phyloP scores from a whole-genome alignment of 2,329 filamentous ascomycete species.

The Diatrype stigma region DNA sequence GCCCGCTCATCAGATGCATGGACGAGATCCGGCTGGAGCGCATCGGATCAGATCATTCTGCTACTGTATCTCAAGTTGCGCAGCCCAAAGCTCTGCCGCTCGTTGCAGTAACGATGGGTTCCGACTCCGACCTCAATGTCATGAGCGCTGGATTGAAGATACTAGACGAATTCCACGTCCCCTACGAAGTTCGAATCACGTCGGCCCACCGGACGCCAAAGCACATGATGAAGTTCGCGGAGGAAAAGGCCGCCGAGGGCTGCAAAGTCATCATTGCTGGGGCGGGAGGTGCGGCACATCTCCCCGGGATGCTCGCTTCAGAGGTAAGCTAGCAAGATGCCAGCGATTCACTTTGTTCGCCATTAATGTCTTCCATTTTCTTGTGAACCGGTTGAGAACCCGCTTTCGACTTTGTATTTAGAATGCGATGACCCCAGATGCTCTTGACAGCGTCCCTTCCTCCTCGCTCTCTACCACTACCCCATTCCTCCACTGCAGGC shows the following conservation, averaged over 20 bases:
- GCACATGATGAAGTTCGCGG: conserved; percentile 65
- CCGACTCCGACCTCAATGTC: conserved; percentile 69
- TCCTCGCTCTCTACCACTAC: not conserved
- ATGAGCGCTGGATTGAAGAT: conserved; percentile 63
- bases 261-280: conserved; percentile 73
- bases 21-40: conserved; percentile 56
- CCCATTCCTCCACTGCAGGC: conserved; percentile 15
- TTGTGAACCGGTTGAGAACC: not conserved
- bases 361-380: no score
- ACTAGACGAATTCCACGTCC: conserved; percentile 65
- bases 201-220: conserved; percentile 73
- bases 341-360: no score
- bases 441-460: not conserved
- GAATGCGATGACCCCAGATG: no score
- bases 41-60: conserved; percentile 31
- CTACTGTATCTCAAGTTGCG: conserved; percentile 31
- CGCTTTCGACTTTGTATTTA: not conserved
- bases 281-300: conserved; percentile 68
- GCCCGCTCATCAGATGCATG: conserved; percentile 64
- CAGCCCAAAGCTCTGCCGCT: conserved; percentile 42
- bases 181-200: conserved; percentile 70
- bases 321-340: not conserved
- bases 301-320: conserved; percentile 72
- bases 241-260: conserved; percentile 57
- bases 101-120: conserved; percentile 80